phyloP scores from a whole-genome alignment of 1,284 basidiomycete genomes.

The Mycena citricolor region DNA sequence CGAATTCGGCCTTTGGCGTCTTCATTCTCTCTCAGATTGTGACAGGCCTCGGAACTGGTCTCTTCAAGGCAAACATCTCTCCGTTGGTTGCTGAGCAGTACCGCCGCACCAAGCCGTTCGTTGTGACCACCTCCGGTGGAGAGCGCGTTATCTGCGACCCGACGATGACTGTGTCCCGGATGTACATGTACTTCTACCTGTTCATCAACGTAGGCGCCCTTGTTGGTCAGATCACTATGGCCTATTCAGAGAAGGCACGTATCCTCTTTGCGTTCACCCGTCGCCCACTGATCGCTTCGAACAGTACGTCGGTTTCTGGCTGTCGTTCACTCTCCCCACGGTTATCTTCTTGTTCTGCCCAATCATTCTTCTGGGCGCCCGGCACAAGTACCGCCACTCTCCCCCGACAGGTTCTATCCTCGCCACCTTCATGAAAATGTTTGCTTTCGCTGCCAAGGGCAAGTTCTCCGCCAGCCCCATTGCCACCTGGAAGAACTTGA shows the following conservation, averaged over 20 bases:
- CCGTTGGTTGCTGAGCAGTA: slow-evolving; percentile 83
- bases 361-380: slow-evolving; percentile 65
- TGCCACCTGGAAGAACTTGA: slow-evolving; percentile 46
- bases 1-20: slow-evolving; percentile 54
- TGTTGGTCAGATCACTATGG: slow-evolving; percentile 68
- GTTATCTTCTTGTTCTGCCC: slow-evolving; percentile 68
- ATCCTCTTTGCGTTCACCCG: slow-evolving; percentile 1
- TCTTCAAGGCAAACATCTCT: slow-evolving; percentile 81
- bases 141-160: slow-evolving; percentile 86
- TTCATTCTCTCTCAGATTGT: slow-evolving; percentile 70
- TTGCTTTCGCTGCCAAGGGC: slow-evolving; percentile 49
- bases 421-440: slow-evolving; percentile 48
- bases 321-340: slow-evolving; percentile 71
- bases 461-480: slow-evolving; percentile 62
- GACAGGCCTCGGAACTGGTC: slow-evolving; percentile 70
- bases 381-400: slow-evolving; percentile 63
- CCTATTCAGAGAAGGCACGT: slow-evolving; percentile 68
- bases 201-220: slow-evolving; percentile 81
- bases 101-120: slow-evolving; percentile 53
- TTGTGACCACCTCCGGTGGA: slow-evolving; percentile 55
- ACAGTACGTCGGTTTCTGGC: slow-evolving; percentile 68
- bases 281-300: not conserved
- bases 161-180: slow-evolving; percentile 62
- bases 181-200: slow-evolving; percentile 82
- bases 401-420: slow-evolving; percentile 83